phyloP scores from a whole-genome alignment of 2,329 filamentous ascomycete genomes.

The Claviceps digitariae region DNA sequence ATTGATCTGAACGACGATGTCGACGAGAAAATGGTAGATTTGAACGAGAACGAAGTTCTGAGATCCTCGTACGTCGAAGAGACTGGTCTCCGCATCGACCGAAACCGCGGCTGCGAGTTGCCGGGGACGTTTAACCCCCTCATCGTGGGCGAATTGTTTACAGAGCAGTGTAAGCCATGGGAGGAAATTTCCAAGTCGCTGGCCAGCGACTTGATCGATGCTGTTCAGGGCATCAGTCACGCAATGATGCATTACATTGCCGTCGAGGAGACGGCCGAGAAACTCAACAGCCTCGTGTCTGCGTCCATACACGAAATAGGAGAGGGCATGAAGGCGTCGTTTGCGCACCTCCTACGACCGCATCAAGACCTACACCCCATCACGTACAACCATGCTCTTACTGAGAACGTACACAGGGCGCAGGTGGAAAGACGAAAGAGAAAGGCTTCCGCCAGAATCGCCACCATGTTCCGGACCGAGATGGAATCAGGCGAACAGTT shows the following conservation, averaged over 20 bases:
- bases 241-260: conserved; percentile 8
- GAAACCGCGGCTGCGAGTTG: conserved; percentile 32
- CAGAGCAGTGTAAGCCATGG: conserved; percentile 46
- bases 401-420: conserved; percentile 20
- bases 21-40: not conserved
- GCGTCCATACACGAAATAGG: conserved; percentile 9
- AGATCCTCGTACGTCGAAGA: conserved; percentile 9
- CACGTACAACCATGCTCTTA: conserved; percentile 38
- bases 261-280: conserved; percentile 7
- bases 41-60: not conserved
- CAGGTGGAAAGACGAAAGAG: conserved; percentile 7
- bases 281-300: conserved; percentile 7
- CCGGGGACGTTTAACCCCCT: conserved; percentile 47
- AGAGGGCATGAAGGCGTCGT: conserved; percentile 23
- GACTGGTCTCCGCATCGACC: conserved; percentile 10
- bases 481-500: not conserved
- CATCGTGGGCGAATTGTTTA: conserved; percentile 45
- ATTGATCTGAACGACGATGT: conserved; percentile 16
- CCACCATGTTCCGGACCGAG: conserved; percentile 1
- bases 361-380: conserved; percentile 31
- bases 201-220: conserved; percentile 4
- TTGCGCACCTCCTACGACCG: conserved; percentile 30
- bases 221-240: conserved; percentile 3
- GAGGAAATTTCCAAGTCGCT: conserved; percentile 23
- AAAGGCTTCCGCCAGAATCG: not conserved